Base-by-base conservation (phyloP, 2,329 filamentous ascomycete genomes). In the Ambrosiella cleistominuta region DNA sequence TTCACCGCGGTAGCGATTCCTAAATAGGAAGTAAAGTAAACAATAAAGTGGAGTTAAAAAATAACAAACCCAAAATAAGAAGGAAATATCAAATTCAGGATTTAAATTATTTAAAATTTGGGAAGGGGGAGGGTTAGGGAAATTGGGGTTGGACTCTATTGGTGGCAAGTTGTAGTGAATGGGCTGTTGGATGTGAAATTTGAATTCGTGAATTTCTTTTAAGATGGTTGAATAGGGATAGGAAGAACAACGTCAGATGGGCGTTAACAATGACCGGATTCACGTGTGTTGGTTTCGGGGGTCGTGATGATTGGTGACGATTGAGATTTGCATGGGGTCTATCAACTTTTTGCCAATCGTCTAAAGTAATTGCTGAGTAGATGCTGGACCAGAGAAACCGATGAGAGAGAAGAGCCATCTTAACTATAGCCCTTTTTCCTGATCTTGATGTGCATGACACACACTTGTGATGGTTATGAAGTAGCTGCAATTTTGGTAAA, bases 21-120 rank as follows among this genome's bases (percentile, higher is more conserved):
- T 53, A 53, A n/a, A 37, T 53, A 37, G 51, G 51, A 53, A 53
- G 38, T 38, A n/a, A 39, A 15, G 51, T 53, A 53, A 53, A 53
- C 51, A 53, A 38, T 47, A 47, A 47, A 47, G 12, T 47, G n/a
- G 44, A 17, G 9, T 15, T 15, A 47, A 47, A 15, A 17, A 13
- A 15, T 15, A 47, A 13, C 44, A 47, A n/a, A 17, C 8, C 44
- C 44, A 47, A 17, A 47, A 47, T 7, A 47, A 15, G 44, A 8
- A 13, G 27, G 27, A 13, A 13, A 12, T 11, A 42, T 42, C n/a
- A 42, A 42, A 42, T 17, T 47, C 44, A 47, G 6, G n/a, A 17
- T 15, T 8, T 47, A 15, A 13, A 47, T 15, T 47, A 47, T 8
- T 13, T 47, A 47, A 47, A 13, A 47, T 13, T 47, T 8, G 44